Base-by-base conservation (phyloP, 257 asterid species). In the Solanum gandarillasii region DNA sequence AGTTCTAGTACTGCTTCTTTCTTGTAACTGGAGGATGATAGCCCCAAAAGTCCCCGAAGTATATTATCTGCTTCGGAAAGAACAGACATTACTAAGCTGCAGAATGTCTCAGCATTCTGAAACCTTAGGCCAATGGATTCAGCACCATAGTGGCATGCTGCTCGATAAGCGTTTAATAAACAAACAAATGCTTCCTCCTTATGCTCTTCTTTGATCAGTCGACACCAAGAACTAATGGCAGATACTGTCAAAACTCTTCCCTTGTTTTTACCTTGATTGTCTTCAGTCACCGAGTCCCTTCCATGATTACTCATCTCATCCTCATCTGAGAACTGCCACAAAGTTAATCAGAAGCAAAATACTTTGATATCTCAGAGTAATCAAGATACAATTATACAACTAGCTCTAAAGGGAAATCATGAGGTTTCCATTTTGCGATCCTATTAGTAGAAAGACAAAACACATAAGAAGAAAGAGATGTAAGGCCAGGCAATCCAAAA, bases 141-240 rank as follows among this genome's bases (percentile, higher is more conserved):
- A 81, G 97, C 90, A 91, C 98, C 99, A 89, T 92, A 95, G 91
- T 94, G 99, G 87, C 98, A 93, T 67, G 98, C 99, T 83, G 99
- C 92, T 83, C 99, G 96, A 89, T 96, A 96, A 74, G 98, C 98
- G 93, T 97, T 97, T 82, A 97, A 93, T 83, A 97, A 91, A 91
- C 93, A 91, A 87, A 88, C 67, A 60, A 96, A 89, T 43, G 96
- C 97, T 67, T 94, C 67, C 88, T 86, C 90, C 91, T 86, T 94
- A 71, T 89, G 78, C 84, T 92, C 93, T 90, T 92, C 98, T 88
- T 60, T 92, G 89, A 91, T 88, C 93, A 92, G 90, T 88, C 92
- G 93, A 81, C 93, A 87, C 98, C 98, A 97, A 83, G 93, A 90
- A 74, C 68, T 87, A 88, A 94, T 88, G 76, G 90, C 90, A 87